Evolutionary conservation across 2,329 filamentous ascomycete species (phyloP), one percentile per base, ranked within the genome.

Genomic region (Pochonia chlamydosporia): DNA sequence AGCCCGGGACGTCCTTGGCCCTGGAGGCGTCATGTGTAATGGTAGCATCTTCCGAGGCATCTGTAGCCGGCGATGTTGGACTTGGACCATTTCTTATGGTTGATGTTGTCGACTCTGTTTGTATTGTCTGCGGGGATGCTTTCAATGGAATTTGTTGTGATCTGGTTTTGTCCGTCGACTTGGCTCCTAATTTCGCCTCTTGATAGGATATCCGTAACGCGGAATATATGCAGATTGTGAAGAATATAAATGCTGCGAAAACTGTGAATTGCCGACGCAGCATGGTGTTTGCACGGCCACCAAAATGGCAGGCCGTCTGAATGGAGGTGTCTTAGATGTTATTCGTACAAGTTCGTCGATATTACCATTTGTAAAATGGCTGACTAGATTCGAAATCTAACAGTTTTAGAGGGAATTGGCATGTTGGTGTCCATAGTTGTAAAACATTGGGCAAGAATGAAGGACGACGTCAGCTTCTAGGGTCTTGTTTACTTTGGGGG

Each of bases 221-320:
- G 8, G 60, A 57, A 41, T 65, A 70, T 39, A 54, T 50, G 52
- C 66, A 73, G 41, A 73, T 53, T 47, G 63, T 54, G 50, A 72
- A 53, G 55, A 72, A 65, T 48, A 66, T 54, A 48, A 70, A 40
- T 24, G 60, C 60, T 50, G 59, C 59, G 40, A 63, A 49, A 18
- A 66, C 51, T 47, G 43, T 18, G 25, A 36, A 14, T 43, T 47
- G 53, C 48, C 71, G 68, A 53, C 66, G 67, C 51, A 68, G 67
- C 62, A 68, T 65, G 43, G 49, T 61, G 48, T 53, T 52, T 37
- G 33, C 26, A 23, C 33, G 23, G 31, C 9, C 26, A 26, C 37
- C 23, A 37, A 45, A 36, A n/a, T 36, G 33, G 33, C 33, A 36
- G 33, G 21, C 33, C 16, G 33, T n/a, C 33, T n/a, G n/a, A n/a